Evolutionary conservation across 2,329 filamentous ascomycete genomes (phyloP), one percentile per base, ranked within the genome.

Genomic region (Magnaporthiopsis rhizophila): DNA sequence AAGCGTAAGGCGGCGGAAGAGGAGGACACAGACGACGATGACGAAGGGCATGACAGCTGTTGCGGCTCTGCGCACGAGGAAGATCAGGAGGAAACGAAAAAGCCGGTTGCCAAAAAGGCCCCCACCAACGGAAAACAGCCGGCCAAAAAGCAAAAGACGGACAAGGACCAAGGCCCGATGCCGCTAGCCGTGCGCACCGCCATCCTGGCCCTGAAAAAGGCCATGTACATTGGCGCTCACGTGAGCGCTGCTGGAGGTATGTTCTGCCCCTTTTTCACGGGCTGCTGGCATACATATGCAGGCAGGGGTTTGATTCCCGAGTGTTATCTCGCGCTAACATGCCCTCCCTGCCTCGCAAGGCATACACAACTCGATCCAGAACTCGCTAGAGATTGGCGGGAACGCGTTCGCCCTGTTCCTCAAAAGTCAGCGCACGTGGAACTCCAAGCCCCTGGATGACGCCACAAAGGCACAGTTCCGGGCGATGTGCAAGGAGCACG

Each of bases 381-480:
- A 97, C 70, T 86, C 89, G 59, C 73, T 88, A 1, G 84, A 92
- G 62, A 92, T 97, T 68, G 93, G 93, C 63, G 93, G 90, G 67
- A 99, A 98, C 74, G 87, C 93, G 12, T 96, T 98, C 70, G 95
- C 95, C 4, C 81, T 98, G 26, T 99, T 99, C 78, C 83, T 99
- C 69, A 98, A 98, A 74, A 96, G 91, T 0, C 95, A 99, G 75
- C 88, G 93, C 64, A 98, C 97, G 79, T 99, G 95, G 95, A 83
- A 85, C 34, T 96, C 89, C 71, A 91, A 93, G 11, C 85, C 90
- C 0, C 81, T 99, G 5, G 82, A 89, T 32, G 76, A 86, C 56
- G 86, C 89, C 32, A 85, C 89, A 63, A 82, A 84, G 62, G 81
- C 86, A 58, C 82, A 86, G 56, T 99, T 98, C 77, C 84, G 84